phyloP scores from a whole-genome alignment of 495 filamentous ascomycete species.

The Sphaerosporella brunnea region DNA sequence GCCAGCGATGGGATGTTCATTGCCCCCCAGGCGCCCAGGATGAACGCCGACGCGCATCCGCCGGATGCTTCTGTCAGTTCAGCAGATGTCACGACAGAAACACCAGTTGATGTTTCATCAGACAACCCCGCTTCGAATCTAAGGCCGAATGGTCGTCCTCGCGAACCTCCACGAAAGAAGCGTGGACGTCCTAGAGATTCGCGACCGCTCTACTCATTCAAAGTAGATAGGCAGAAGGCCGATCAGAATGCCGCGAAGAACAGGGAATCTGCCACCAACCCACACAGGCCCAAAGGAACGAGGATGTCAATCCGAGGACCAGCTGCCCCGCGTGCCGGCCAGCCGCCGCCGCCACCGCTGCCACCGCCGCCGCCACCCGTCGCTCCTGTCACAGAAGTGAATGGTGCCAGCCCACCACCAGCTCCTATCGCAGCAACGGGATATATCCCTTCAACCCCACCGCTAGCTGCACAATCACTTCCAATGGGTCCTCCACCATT shows the following conservation, averaged over 20 bases:
- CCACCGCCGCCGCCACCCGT: neutral
- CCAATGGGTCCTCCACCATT: neutral
- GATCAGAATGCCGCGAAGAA: neutral
- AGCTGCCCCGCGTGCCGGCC: too few species aligned
- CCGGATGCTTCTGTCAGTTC: too few species aligned
- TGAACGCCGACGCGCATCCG: too few species aligned
- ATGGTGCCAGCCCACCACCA: neutral
- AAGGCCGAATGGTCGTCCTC: neutral
- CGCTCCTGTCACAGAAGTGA: neutral
- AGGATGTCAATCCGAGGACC: neutral
- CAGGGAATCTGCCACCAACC: neutral
- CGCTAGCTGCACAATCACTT: too few species aligned
- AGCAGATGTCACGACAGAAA: too few species aligned
- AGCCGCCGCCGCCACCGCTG: neutral
- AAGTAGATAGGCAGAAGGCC: neutral
- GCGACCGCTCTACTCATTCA: neutral
- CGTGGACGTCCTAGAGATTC: constrained; percentile 6
- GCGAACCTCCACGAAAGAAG: constrained; percentile 3
- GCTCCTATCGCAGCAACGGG: neutral
- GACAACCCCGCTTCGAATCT: too few species aligned
- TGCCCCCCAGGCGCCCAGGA: too few species aligned
- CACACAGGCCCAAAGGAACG: neutral
- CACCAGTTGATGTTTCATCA: too few species aligned
- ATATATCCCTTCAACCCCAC: too few species aligned
- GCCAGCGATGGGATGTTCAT: too few species aligned